Base-by-base conservation (phyloP, 2,329 filamentous ascomycete genomes). In the Fusarium tupiense region DNA sequence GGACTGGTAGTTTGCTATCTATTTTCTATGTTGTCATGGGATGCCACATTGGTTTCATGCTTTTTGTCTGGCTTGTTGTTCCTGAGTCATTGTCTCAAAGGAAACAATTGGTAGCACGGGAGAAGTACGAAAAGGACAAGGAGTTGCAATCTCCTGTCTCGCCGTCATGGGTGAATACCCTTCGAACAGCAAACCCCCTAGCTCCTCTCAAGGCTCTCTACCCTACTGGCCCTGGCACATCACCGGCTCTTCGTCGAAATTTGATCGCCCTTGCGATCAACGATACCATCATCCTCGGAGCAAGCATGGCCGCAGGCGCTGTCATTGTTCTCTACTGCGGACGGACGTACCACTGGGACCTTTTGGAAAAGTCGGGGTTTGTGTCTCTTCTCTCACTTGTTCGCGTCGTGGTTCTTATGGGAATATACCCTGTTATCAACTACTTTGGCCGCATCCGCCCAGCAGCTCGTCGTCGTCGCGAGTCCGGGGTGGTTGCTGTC, bases 271-370 rank as follows among this genome's bases (percentile, higher is more conserved):
- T 99, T 14, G 93, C 95, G 5, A 86, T 91, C 11, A 91, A 95
- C 63, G 96, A 98, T 80, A 93, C 92, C 33, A 90, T 94, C 72
- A 89, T 97, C 74, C 92, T 98, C 70, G 93, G 94, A 29, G 89
- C 95, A 0, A 91, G 92, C 13, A 93, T 98, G 88, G 94, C 95
- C 54, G 89, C 91, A 1, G 91, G 94, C 70, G 90, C 92, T n/a
- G 91, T 98, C 41, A 87, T 96, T 26, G 88, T 98, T 63, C 89
- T 98, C 62, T 99, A 98, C 83, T 91, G 91, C 31, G 92, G 94
- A 74, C 92, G 89, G 77, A 89, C 91, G 76, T 98, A 98, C 80
- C 86, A 88, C 61, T 98, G 96, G 96, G 89, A 90, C 54, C 95
- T 91, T 44, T 88, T 94, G 64, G 92, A 98, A 81, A 93, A 92